Evolutionary conservation across 345 rosid genomes (phyloP).

Genomic region (Geranium brycei): DNA sequence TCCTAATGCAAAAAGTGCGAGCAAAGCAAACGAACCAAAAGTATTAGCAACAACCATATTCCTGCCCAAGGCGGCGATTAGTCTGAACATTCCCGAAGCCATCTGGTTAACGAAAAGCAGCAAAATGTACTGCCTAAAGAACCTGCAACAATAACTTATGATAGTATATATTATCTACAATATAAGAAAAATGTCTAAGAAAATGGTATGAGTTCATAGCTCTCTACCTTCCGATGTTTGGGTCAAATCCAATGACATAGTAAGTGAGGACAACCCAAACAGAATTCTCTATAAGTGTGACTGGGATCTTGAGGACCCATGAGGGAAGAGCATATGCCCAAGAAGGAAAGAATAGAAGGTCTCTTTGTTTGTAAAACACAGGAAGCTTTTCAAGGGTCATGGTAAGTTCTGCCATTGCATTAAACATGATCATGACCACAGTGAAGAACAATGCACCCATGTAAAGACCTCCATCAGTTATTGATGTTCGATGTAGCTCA

Average conservation of each 20-base stretch:
- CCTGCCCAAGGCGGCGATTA: constrained; percentile 33
- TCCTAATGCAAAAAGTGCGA: constrained; percentile 25
- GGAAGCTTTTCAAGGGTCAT: constrained; percentile 57
- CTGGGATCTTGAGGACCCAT: constrained; percentile 38
- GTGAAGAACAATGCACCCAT: constrained; percentile 40
- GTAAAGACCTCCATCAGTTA: constrained; percentile 31
- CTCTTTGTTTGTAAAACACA: constrained; percentile 62
- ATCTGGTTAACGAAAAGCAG: constrained; percentile 27
- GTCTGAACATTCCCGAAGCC: constrained; percentile 38
- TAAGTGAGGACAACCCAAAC: constrained; percentile 38
- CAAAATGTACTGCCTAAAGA: constrained; percentile 27
- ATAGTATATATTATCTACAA: too few species aligned
- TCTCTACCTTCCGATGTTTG: constrained; percentile 26
- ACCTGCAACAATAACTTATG: constrained; percentile 13
- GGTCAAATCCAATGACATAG: constrained; percentile 41
- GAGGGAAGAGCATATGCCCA: constrained; percentile 53
- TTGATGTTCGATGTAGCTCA: constrained; percentile 8
- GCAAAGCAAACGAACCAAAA: constrained; percentile 27
- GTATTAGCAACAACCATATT: constrained; percentile 36
- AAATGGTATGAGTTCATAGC: background rate
- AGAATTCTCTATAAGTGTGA: constrained; percentile 34
- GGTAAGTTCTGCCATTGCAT: constrained; percentile 40
- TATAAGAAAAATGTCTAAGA: background rate
- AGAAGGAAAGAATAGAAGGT: constrained; percentile 43
- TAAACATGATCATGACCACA: constrained; percentile 26